These are phyloP conservation scores for Phytomonas francai DNA, from an alignment of 208 protist species.

Conservation along the genomic window DNA sequence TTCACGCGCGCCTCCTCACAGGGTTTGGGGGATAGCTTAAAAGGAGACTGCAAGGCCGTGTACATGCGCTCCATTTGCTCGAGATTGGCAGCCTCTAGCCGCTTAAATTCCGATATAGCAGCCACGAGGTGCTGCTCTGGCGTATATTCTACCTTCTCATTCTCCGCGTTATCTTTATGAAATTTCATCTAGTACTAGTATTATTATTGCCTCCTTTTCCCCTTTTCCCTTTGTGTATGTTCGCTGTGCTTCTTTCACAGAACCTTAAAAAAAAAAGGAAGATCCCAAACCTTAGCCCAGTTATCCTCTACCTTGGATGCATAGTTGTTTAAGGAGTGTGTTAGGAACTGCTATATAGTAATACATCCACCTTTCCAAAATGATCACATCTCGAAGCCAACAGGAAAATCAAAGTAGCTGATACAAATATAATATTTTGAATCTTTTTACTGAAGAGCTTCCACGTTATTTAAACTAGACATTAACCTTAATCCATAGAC, in stretches of 20 bases:
- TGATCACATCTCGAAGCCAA: not conserved
- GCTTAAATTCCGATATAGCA: constrained; percentile 49
- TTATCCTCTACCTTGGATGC: not conserved
- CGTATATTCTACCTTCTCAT: constrained; percentile 25
- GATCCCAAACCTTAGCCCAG: not conserved
- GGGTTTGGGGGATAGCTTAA: constrained; percentile 53
- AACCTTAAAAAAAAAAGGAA: not conserved
- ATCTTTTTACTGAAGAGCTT: not conserved
- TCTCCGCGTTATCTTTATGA: not conserved
- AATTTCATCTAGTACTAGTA: not conserved
- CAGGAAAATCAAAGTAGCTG: not conserved
- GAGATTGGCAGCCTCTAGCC: constrained; percentile 50
- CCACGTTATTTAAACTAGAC: not conserved
- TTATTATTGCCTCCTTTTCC: not conserved
- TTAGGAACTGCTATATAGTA: not conserved
- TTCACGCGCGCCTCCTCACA: constrained; percentile 43
- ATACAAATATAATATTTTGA: not conserved
- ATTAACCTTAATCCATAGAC: not conserved
- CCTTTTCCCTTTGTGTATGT: not conserved
- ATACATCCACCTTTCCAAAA: not conserved
- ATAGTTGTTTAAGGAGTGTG: not conserved
- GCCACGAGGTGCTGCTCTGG: constrained; percentile 61
- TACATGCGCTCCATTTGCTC: constrained; percentile 48
- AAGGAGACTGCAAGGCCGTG: constrained; percentile 51
- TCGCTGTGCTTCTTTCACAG: not conserved